Conservation (phyloP, 2,329 filamentous ascomycete species). For the Botrytis medusae region DNA sequence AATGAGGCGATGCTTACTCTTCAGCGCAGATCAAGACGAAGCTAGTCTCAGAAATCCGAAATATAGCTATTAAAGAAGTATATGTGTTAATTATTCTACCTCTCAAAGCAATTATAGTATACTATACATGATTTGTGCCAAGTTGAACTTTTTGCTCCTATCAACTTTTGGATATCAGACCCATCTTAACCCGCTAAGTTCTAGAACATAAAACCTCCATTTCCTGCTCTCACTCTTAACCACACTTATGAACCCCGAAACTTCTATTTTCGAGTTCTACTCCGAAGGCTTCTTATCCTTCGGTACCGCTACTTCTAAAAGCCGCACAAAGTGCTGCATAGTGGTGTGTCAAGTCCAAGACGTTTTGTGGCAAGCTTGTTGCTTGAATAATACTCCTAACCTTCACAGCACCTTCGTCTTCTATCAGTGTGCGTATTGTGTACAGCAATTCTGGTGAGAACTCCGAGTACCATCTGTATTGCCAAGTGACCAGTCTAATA, state of each 20-base stretch:
- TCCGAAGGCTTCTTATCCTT: conserved; percentile 29
- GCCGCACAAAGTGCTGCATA: conserved; percentile 93
- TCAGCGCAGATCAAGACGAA: neutral
- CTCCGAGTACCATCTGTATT: conserved; percentile 99
- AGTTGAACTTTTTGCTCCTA: conserved; percentile 12
- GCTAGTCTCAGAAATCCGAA: too few species aligned
- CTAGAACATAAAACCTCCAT: conserved; percentile 15
- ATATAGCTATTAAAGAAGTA: conserved; percentile 11
- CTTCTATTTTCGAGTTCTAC: neutral
- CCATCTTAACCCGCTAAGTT: conserved; percentile 18
- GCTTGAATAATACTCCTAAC: conserved; percentile 96
- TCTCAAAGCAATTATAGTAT: conserved; percentile 22
- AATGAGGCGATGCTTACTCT: neutral
- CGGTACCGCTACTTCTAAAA: conserved; percentile 81
- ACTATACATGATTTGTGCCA: conserved; percentile 20
- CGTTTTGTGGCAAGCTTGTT: conserved; percentile 87
- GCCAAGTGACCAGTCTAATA: conserved; percentile 92
- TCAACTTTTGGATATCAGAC: conserved; percentile 21
- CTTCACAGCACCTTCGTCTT: conserved; percentile 96
- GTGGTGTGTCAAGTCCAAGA: conserved; percentile 92
- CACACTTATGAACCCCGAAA: neutral
- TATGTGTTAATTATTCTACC: conserved; percentile 15
- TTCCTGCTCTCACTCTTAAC: neutral
- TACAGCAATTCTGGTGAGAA: conserved; percentile 91
- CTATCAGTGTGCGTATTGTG: conserved; percentile 87